Evolutionary conservation across 2,329 filamentous ascomycete genomes (phyloP).

Genomic region (Penicillium sp.): DNA sequence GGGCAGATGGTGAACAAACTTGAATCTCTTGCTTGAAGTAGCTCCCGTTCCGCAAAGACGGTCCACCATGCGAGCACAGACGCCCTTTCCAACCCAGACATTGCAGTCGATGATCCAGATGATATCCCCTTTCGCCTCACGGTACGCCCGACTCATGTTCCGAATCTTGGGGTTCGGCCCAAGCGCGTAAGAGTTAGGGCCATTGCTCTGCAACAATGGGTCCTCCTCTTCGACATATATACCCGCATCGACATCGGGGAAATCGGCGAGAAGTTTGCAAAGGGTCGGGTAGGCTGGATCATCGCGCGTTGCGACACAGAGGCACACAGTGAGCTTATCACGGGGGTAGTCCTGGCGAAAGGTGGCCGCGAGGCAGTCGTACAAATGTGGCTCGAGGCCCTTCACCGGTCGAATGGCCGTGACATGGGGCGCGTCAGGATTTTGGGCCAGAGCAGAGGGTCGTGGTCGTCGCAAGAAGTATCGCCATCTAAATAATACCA

Average conservation of each 20-base stretch:
- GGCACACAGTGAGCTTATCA: conserved; percentile 73
- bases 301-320: conserved; percentile 73
- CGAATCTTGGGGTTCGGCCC: conserved; percentile 98
- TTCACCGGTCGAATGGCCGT: conserved; percentile 94
- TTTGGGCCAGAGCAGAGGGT: conserved; percentile 43
- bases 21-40: conserved; percentile 59
- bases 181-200: conserved; percentile 58
- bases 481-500: conserved; percentile 49
- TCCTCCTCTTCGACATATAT: conserved; percentile 84
- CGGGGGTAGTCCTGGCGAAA: conserved; percentile 80
- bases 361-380: conserved; percentile 86
- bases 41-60: conserved; percentile 69
- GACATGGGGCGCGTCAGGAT: conserved; percentile 68
- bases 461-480: conserved; percentile 53
- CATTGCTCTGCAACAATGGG: conserved; percentile 61
- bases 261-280: conserved; percentile 69
- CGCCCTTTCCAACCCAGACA: conserved; percentile 81
- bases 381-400: conserved; percentile 83
- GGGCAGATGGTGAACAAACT: conserved; percentile 93
- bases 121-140: conserved; percentile 83
- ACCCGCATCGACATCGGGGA: conserved; percentile 68
- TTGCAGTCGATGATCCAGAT: conserved; percentile 98
- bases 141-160: conserved; percentile 91
- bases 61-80: conserved; percentile 86
- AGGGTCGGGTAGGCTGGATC: conserved; percentile 81